phyloP scores from a whole-genome alignment of 345 rosid species.

The Turritis glabra region DNA sequence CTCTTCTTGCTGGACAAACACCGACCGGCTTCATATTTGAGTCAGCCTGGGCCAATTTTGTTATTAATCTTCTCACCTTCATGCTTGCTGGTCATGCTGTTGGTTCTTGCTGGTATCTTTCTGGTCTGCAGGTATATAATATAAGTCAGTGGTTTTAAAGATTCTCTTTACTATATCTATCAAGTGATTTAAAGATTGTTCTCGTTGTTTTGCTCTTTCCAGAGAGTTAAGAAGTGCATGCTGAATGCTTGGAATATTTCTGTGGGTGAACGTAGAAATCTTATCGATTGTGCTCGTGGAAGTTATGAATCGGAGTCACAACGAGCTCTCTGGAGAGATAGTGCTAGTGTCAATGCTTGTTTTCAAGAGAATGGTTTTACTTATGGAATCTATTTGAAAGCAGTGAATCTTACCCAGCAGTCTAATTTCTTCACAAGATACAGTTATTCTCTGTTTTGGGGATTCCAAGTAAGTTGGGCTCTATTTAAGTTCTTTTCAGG shows the following conservation, averaged over 20 bases:
- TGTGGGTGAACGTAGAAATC: conserved; percentile 24
- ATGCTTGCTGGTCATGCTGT: conserved; percentile 70
- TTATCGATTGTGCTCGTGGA: conserved; percentile 66
- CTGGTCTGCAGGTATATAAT: conserved; percentile 71
- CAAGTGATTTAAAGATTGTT: not conserved
- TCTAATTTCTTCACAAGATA: conserved; percentile 53
- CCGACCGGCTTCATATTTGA: conserved; percentile 79
- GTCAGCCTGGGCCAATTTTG: conserved; percentile 83
- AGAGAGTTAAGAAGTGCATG: conserved; percentile 91
- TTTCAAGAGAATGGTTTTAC: conserved; percentile 41
- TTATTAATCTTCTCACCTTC: conserved; percentile 76
- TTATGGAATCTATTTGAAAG: conserved; percentile 59
- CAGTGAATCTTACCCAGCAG: conserved; percentile 57
- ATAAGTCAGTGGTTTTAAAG: not conserved
- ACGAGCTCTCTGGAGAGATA: conserved; percentile 34
- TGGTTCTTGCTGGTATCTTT: conserved; percentile 87
- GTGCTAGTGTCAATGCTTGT: conserved; percentile 49
- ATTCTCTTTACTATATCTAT: not conserved
- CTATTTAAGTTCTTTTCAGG: not conserved
- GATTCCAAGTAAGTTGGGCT: conserved; percentile 72
- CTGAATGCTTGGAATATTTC: conserved; percentile 49
- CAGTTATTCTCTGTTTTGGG: conserved; percentile 80
- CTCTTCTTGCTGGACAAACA: conserved; percentile 76
- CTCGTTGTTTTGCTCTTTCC: conserved; percentile 8
- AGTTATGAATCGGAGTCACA: fast-evolving